Evolutionary conservation across 768 basidiomycete genomes (phyloP), one percentile per base, ranked within the genome.

Genomic region (Mycena pura): DNA sequence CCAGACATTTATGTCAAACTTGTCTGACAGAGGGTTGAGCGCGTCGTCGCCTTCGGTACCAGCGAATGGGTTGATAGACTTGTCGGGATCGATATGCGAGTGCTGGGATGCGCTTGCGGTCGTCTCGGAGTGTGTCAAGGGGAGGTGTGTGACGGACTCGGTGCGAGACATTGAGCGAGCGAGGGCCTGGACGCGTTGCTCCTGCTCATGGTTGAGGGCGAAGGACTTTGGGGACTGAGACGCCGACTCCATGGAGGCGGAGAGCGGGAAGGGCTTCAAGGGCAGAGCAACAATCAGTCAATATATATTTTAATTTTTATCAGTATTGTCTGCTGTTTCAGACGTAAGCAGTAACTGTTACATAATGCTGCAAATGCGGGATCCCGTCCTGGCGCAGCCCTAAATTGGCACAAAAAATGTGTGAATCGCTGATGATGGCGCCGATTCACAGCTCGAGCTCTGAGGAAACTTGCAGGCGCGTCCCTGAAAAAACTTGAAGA

Each of bases 1-100:
- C 75, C 77, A 80, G 34, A 63, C 69, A 36, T 67, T 59, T 13
- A 71, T 70, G 52, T 77, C 70, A 50, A 80, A 80, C 59, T 70
- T 70, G 11, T 63, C 61, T 0, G 74, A 74, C 47, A 67, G 73
- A 14, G 79, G 79, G 63, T 79, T 74, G 48, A 78, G 68, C 6
- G 25, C 56, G 24, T 65, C 70, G 66, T 52, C 70, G 51, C 69
- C 75, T 31, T 66, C 51, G 9, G 65, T 51, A 34, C 70, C 73
- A 11, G 70, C 56, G 74, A 77, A 52, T 65, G 63, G 58, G 67
- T 71, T 67, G 49, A 49, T 15, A n/a, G 28, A 29, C 39, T 54
- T 65, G n/a, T n/a, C n/a, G n/a, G n/a, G n/a, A n/a, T n/a, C n/a
- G n/a, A n/a, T n/a, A n/a, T n/a, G n/a, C 6, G 55, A 57, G 36